A percentile compares a stretch with the other conserved stretches of the same genome.
Evolutionary conservation across 2,329 filamentous ascomycete species (phyloP).

Genomic region (Hymenoscyphus repandus): DNA sequence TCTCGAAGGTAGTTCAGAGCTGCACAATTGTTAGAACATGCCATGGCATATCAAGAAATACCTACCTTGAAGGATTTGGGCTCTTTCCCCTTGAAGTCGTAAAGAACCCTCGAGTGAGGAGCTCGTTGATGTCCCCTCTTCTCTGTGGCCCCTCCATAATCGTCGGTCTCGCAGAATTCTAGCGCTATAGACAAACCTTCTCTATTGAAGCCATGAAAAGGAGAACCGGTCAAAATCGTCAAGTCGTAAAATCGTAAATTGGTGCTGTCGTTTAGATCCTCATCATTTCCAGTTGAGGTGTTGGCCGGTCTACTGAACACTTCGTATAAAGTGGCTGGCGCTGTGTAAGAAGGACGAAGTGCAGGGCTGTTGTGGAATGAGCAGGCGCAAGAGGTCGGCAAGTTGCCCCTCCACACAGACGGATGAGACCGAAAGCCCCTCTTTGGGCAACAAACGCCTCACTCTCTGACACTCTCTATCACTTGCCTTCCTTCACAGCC

Average conservation of each 20-base stretch:
- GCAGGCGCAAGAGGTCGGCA: background rate
- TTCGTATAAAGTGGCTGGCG: background rate
- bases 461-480: background rate
- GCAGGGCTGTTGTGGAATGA: background rate
- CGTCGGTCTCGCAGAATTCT: background rate
- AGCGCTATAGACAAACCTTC: slow-evolving; percentile 3
- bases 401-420: background rate
- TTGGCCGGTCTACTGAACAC: background rate
- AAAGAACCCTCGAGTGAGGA: slow-evolving; percentile 45
- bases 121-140: slow-evolving; percentile 37
- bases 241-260: background rate
- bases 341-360: background rate
- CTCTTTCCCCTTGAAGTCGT: slow-evolving; percentile 40
- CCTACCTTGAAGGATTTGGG: slow-evolving; percentile 26
- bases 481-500: background rate
- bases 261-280: background rate
- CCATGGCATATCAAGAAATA: background rate
- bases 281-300: background rate
- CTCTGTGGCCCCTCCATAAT: slow-evolving; percentile 12
- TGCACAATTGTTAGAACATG: slow-evolving; percentile 2
- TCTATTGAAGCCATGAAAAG: background rate
- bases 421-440: background rate
- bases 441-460: background rate
- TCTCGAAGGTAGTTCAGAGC: background rate
- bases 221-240: background rate